Base-by-base conservation (phyloP, 169 alveolate species). In the Eimeria brunetti region DNA sequence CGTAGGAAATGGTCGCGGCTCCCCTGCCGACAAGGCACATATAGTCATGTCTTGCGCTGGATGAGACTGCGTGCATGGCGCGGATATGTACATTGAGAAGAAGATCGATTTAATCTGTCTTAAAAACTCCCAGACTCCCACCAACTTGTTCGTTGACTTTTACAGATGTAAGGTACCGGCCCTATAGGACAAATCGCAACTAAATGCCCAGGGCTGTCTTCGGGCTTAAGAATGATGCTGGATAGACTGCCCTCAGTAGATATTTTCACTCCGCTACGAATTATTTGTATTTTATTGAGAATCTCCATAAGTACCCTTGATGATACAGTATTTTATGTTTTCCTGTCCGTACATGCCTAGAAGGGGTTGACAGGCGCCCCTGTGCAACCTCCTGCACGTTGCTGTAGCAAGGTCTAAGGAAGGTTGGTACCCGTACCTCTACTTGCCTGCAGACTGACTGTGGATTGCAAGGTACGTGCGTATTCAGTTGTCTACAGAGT, bases 11-110 rank as follows among this genome's bases (percentile, higher is more conserved):
- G 6, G 73, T 6, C 36, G 33, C 33, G 73, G 22, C 36, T 62
- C 73, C 4, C 2, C 73, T 62, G 36, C 36, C 33, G 73, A 62
- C 36, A 62, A 62, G 73, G 73, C 33, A 62, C 73, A 62, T 36
- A 62, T 62, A 20, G 73, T 62, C 6, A 36, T 62, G 73, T 12
- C 33, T 62, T n/a, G 33, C 8, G n/a, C 33, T 60, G 69, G 69
- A 60, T 60, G 69, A n/a, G n/a, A n/a, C n/a, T n/a, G n/a, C 69
- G 22, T 60, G 69, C 69, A 60, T 60, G 33, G 69, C 69, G 69
- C 69, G 69, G 22, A 7, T 60, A 22, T n/a, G 69, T 60, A 18
- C 69, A 60, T 60, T 60, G 69, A 60, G 69, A 18, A 60, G 69
- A 60, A 60, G 22, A 14, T 60, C 69, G 20, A n/a, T 60, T 60